Percentiles rank a stretch among this genome's conserved stretches.
Conservation (phyloP, 225 moss, liverwort and hornwort genomes). For the Bryum argenteum region DNA sequence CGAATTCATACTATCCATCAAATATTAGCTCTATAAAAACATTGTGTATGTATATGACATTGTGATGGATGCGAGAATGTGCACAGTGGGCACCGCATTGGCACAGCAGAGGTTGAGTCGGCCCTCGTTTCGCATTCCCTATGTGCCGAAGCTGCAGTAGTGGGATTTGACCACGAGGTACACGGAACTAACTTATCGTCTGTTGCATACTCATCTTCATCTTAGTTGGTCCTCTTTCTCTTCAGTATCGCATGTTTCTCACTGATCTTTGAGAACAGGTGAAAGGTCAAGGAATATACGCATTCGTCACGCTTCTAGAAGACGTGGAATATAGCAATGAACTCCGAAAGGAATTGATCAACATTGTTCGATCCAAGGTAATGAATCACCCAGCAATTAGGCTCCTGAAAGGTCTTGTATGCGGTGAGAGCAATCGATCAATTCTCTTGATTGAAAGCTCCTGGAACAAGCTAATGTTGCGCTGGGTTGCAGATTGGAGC, state of each 20-base stretch:
- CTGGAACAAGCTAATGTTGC: too few relatives aligned
- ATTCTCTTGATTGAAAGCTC: too few relatives aligned
- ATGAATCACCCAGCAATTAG: neutral
- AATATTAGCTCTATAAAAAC: neutral
- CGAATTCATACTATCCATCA: neutral
- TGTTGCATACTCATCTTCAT: neutral
- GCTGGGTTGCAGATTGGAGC: constrained; percentile 84
- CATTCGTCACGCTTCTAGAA: constrained; percentile 87
- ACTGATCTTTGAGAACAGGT: constrained; percentile 48
- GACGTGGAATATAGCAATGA: constrained; percentile 73
- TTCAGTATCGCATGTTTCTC: neutral
- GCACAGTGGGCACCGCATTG: constrained; percentile 90
- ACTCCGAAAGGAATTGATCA: constrained; percentile 60
- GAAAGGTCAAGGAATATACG: constrained; percentile 97
- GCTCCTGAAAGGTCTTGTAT: too few relatives aligned
- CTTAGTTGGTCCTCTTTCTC: neutral
- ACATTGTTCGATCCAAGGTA: constrained; percentile 77
- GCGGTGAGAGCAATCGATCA: too few relatives aligned
- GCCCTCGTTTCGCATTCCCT: constrained; percentile 84
- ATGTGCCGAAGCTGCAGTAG: constrained; percentile 91
- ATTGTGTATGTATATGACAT: neutral
- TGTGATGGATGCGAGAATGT: constrained; percentile 21
- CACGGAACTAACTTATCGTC: neutral
- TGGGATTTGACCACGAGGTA: constrained; percentile 93
- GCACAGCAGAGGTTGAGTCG: constrained; percentile 96